Evolutionary conservation across 169 alveolate genomes (phyloP).

Genomic region (Plasmodium vivax): DNA sequence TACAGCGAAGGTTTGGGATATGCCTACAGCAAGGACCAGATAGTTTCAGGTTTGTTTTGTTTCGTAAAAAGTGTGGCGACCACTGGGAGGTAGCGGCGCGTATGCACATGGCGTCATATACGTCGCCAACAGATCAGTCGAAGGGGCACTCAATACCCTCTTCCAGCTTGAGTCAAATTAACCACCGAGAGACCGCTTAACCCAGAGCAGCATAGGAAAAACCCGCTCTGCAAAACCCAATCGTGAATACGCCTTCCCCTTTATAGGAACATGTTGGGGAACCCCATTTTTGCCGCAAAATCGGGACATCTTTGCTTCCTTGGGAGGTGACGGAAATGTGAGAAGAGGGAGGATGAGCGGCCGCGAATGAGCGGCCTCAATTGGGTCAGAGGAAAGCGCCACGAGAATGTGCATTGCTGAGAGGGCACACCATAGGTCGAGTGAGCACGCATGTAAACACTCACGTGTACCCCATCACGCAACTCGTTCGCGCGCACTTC

Average conservation of each 20-base stretch:
- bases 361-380: not conserved
- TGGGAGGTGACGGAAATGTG: constrained; percentile 92
- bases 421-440: not conserved
- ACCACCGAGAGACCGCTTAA: not conserved
- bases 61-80: not conserved
- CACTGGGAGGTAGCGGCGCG: not conserved
- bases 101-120: not conserved
- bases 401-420: not conserved
- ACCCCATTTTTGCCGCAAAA: constrained; percentile 93
- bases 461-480: not conserved
- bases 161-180: not conserved
- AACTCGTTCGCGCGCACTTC: not conserved
- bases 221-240: not conserved
- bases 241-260: not conserved
- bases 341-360: constrained; percentile 18
- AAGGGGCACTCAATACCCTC: not conserved
- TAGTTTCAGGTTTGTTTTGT: constrained; percentile 39
- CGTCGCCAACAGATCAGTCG: not conserved
- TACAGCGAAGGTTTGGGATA: constrained; percentile 89
- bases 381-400: not conserved
- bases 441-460: not conserved
- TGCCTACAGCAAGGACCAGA: constrained; percentile 85
- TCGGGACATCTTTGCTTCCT: constrained; percentile 90
- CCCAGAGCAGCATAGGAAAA: not conserved
- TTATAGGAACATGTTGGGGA: constrained; percentile 94